These are phyloP conservation scores for Krasilnikovozyma curviuscula DNA, from an alignment of 768 basidiomycete genomes.

Conservation along the genomic window DNA sequence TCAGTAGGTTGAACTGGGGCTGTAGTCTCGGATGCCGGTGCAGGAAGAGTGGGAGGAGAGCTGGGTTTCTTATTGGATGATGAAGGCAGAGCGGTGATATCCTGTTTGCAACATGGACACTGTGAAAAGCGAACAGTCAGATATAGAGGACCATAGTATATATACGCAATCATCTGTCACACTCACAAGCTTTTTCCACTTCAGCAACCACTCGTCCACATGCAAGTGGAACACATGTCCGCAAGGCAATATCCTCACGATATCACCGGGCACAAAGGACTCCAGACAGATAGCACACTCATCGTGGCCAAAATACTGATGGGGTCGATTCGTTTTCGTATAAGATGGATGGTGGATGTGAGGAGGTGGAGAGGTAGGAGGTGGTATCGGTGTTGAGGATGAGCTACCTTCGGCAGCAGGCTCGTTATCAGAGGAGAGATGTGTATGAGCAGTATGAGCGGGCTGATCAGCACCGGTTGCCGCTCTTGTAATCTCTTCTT, in stretches of 20 bases:
- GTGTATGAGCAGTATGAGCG: conserved; percentile 24
- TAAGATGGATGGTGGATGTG: background rate
- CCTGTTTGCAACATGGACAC: conserved; percentile 85
- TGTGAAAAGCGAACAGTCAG: conserved; percentile 23
- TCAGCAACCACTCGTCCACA: conserved; percentile 81
- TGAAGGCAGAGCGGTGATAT: conserved; percentile 43
- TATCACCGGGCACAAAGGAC: conserved; percentile 68
- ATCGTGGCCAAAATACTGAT: conserved; percentile 1
- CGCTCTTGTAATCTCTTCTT: conserved; percentile 39
- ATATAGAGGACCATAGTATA: background rate
- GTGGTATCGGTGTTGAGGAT: conserved; percentile 15
- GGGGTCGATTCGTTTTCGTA: background rate
- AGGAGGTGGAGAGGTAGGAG: conserved; percentile 9
- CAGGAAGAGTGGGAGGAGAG: no score
- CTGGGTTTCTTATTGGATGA: no score
- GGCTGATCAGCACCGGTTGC: conserved; percentile 33
- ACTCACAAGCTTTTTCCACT: conserved; percentile 76
- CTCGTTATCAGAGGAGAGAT: no score
- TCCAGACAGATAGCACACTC: conserved; percentile 90
- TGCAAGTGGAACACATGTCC: conserved; percentile 83
- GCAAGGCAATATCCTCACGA: conserved; percentile 78
- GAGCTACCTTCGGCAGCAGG: no score
- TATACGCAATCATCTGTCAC: background rate
- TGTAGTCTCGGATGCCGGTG: no score
- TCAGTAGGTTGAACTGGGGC: no score